A percentile compares a stretch with the other conserved stretches of the same genome.
Conservation (phyloP, 495 filamentous ascomycete species). For the Astrothelium macrocarpum region DNA sequence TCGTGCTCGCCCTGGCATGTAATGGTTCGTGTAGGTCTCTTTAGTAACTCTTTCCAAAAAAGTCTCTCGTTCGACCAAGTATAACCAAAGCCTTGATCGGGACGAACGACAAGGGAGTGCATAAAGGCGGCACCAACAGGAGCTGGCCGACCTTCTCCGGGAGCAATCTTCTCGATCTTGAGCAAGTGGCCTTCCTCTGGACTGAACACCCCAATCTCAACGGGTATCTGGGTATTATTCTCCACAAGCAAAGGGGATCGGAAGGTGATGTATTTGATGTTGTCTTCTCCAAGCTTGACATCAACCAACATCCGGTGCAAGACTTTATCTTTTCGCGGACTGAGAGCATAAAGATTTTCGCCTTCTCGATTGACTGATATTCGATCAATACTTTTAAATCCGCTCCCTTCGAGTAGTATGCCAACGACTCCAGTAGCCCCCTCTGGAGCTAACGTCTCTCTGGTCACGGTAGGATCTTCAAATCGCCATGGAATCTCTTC, state of each 20-base stretch:
- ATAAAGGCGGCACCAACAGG: constrained; percentile 87
- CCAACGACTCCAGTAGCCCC: constrained; percentile 65
- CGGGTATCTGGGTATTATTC: constrained; percentile 92
- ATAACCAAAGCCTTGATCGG: constrained; percentile 95
- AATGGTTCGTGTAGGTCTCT: constrained; percentile 70
- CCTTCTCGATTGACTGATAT: constrained; percentile 91
- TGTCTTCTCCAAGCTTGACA: constrained; percentile 78
- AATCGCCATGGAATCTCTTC: constrained; percentile 93
- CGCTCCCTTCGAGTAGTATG: constrained; percentile 80
- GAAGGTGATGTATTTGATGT: constrained; percentile 96
- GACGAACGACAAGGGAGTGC: constrained; percentile 82
- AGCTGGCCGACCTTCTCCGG: constrained; percentile 81
- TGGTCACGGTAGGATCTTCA: constrained; percentile 86
- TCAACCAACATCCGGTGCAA: constrained; percentile 87
- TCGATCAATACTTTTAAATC: constrained; percentile 78
- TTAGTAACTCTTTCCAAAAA: constrained; percentile 86
- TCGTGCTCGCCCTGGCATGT: constrained; percentile 76
- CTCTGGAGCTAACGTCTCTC: constrained; percentile 82
- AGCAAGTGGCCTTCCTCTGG: constrained; percentile 79
- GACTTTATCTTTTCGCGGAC: constrained; percentile 70
- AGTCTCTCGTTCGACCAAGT: constrained; percentile 82
- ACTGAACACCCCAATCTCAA: constrained; percentile 90
- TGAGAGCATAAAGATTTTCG: constrained; percentile 76
- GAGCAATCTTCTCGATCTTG: constrained; percentile 95
- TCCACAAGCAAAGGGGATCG: constrained; percentile 93